Base-by-base conservation (phyloP, 2,329 filamentous ascomycete species). In the Metarhizium sp. region DNA sequence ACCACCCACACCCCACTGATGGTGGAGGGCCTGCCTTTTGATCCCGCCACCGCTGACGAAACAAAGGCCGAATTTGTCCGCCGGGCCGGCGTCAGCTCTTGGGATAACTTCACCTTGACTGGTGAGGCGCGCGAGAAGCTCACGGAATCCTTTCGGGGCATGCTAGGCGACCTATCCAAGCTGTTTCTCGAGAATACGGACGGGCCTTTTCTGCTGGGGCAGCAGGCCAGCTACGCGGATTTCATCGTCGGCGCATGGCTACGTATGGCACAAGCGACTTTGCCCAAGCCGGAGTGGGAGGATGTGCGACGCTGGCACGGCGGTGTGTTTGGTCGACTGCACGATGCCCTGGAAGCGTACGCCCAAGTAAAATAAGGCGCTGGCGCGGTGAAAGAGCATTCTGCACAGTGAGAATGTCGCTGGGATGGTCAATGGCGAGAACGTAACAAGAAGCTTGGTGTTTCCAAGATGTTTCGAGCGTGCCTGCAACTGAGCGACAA, bases 241-340 rank as follows among this genome's bases (percentile, higher is more conserved):
- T 61, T 82, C 0, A 79, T 83, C 38, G 73, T 84, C 1, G 80
- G 79, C 1, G 78, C 68, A 0, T 84, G 81, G 80, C 55, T 84
- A 63, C 69, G 71, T 6, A 78, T 80, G 74, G 60, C 74, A 53
- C 58, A 60, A 4, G 63, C 45, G 14, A 71, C 68, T 30, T 61
- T 82, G 54, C 73, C 73, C 0, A 53, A 60, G 54, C 57, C 61
- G 2, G 79, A 82, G 56, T 82, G 78, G 78, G 61, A 75, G 57
- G 66, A 72, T 53, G 57, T 79, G 11, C 68, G 61, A 50, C 59
- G 62, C 0, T 84, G 79, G 77, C 74, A 82, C 61, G 70, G 59
- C 2, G 78, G 79, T 13, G 36, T 76, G 3, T 82, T 79, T 71
- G 79, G 74, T 1, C 59, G 62, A 55, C 59, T 84, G 58, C 67